Base-by-base conservation (phyloP, 345 rosid species). In the Boechera stricta region DNA sequence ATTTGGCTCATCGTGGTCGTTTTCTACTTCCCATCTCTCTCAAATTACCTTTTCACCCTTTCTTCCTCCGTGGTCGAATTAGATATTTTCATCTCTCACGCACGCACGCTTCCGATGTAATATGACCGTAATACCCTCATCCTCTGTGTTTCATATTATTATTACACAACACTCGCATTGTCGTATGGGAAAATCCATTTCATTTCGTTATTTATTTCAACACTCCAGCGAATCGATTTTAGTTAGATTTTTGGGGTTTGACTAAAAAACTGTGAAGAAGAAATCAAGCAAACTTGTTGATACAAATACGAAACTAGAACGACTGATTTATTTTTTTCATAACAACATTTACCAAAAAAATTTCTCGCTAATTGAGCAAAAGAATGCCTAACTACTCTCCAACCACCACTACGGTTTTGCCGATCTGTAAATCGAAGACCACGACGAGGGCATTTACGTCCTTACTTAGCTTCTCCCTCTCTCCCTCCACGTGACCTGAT, bases 1-100 rank as follows among this genome's bases (percentile, higher is more conserved):
- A 87, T 80, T 77, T 89, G 89, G 85, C 87, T 54, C 52, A 28
- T 65, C 58, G 9, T 67, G 74, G 28, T 39, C 31, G 9, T 10
- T 15, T 52, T 54, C 3, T 6, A 1, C 41, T 21, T 16, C 12
- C 10, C 13, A 4, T 4, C 1, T 10, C 0, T 0, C 13, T 21
- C 24, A 21, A 31, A 12, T 68, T 31, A 76, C 69, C 1, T 49
- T 4, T 31, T 38, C 48, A 64, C 45, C 72, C 76, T 48, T 48
- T 28, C 6, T 15, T 13, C 33, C 53, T 18, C 60, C 18, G 12
- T 64, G 24, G 67, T 77, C 68, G 64, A 71, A 16, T 21, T 18
- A 64, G 52, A 57, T 71, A 56, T 77, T 71, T 70, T 64, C 60
- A 18, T 69, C 28, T 66, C 61, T 10, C 35, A 15, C 26, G 44